Percentiles rank a stretch among this genome's conserved stretches.
Evolutionary conservation across 1,284 basidiomycete species (phyloP).

Genomic region (Ustilago sp.): DNA sequence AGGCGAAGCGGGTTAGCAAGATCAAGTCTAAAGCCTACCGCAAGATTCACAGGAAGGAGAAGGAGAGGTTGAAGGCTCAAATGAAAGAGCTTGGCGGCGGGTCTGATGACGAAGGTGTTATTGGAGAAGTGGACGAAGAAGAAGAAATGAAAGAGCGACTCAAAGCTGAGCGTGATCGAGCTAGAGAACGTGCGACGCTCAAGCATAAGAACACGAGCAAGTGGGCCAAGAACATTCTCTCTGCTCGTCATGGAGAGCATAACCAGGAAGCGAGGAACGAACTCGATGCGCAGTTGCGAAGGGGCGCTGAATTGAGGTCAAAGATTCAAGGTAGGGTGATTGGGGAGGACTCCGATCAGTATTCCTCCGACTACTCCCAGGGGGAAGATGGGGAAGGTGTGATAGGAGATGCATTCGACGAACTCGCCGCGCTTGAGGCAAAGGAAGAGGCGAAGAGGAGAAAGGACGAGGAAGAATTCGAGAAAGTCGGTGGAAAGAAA

Average conservation of each 20-base stretch:
- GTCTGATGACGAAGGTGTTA: conserved; percentile 69
- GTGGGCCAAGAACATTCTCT: conserved; percentile 63
- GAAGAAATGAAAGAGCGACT: conserved; percentile 72
- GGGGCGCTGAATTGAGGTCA: conserved; percentile 51
- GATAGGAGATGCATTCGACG: conserved; percentile 52
- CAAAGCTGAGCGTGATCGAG: conserved; percentile 78
- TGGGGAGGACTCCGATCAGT: conserved; percentile 37
- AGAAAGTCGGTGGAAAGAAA: conserved; percentile 51
- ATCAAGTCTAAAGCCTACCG: conserved; percentile 96
- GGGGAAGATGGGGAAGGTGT: conserved; percentile 15
- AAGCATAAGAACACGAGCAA: conserved; percentile 69
- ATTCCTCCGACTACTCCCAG: conserved; percentile 19
- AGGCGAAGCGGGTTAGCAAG: conserved; percentile 89
- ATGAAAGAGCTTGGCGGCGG: conserved; percentile 68
- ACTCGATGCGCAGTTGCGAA: conserved; percentile 59
- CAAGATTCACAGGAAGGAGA: conserved; percentile 83
- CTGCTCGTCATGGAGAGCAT: conserved; percentile 42
- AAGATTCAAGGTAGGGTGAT: conserved; percentile 58
- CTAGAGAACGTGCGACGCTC: conserved; percentile 65
- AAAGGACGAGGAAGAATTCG: conserved; percentile 47
- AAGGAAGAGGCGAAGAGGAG: conserved; percentile 38
- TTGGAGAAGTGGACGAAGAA: conserved; percentile 67
- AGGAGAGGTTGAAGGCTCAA: conserved; percentile 73
- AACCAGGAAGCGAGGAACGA: conserved; percentile 60
- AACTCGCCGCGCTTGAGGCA: conserved; percentile 49